Conservation (phyloP, 495 filamentous ascomycete species). For the Penicillium arizonense region DNA sequence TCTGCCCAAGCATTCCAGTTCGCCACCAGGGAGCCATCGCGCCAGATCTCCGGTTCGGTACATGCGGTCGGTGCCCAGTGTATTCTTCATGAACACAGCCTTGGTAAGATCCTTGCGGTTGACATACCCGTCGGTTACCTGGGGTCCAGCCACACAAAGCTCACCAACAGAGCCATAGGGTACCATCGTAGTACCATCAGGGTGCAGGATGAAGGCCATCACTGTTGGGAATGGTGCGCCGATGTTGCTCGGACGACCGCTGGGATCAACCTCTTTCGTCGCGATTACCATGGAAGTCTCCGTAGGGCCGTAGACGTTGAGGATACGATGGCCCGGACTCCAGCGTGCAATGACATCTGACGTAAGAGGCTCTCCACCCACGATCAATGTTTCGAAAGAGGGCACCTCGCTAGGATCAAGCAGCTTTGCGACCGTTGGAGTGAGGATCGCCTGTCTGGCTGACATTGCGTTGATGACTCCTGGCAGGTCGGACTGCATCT, state of each 20-base stretch:
- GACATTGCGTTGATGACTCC: conserved; percentile 24
- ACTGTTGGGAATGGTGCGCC: conserved; percentile 17
- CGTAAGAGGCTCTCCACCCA: conserved; percentile 26
- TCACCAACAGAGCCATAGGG: conserved; percentile 48
- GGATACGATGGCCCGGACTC: conserved; percentile 11
- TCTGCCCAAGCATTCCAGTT: conserved; percentile 40
- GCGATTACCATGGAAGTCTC: conserved; percentile 24
- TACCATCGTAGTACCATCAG: conserved; percentile 28
- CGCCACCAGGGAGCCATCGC: conserved; percentile 28
- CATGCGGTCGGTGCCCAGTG: conserved; percentile 13
- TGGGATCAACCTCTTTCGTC: conserved; percentile 10
- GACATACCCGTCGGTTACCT: conserved; percentile 38
- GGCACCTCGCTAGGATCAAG: conserved; percentile 21
- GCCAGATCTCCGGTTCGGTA: conserved; percentile 42
- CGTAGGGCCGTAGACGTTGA: conserved; percentile 27
- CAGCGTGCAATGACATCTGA: conserved; percentile 19
- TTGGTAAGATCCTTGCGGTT: conserved; percentile 25
- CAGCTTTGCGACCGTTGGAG: conserved; percentile 27
- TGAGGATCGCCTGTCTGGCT: conserved; percentile 21
- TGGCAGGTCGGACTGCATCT: conserved; percentile 24
- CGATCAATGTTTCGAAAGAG: conserved; percentile 17
- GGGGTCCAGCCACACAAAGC: conserved; percentile 43
- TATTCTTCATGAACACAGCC: conserved; percentile 23
- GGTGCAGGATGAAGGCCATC: conserved; percentile 20
- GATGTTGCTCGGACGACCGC: conserved; percentile 20